Conservation (phyloP, 2,329 filamentous ascomycete species). For the Byssoonygena ceratinophila region DNA sequence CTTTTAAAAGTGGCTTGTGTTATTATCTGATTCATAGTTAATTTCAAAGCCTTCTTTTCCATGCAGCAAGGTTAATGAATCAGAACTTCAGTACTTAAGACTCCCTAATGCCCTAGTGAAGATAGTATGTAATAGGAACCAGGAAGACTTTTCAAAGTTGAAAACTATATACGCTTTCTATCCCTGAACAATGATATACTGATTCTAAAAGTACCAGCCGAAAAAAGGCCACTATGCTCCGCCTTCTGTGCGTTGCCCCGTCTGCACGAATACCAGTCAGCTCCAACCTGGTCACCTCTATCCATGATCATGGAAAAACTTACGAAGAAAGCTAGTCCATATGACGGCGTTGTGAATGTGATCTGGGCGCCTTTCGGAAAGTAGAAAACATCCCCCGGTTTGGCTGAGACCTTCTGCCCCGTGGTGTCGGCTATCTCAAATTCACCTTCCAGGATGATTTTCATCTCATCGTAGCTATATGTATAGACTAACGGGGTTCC, state of each 20-base stretch:
- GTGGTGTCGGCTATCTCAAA: conserved; percentile 56
- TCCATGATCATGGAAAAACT: conserved; percentile 17
- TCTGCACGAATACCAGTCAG: conserved; percentile 1
- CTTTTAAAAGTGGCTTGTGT: no score
- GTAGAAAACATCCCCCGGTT: conserved; percentile 56
- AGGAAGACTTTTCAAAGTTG: not conserved
- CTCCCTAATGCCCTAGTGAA: no score
- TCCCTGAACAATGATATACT: not conserved
- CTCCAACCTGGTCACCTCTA: not conserved
- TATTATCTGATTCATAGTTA: no score
- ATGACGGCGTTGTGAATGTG: conserved; percentile 53
- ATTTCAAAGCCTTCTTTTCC: no score
- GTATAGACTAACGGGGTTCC: conserved; percentile 57
- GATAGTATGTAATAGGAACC: no score
- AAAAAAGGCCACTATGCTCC: conserved; percentile 5
- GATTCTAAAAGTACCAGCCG: not conserved
- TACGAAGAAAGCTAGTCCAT: conserved; percentile 51
- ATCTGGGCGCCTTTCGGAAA: conserved; percentile 57
- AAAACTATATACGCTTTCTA: not conserved
- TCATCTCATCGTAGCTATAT: conserved; percentile 63
- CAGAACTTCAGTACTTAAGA: no score
- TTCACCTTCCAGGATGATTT: conserved; percentile 59
- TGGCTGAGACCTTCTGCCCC: conserved; percentile 49
- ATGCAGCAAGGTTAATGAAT: no score
- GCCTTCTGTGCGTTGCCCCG: conserved; percentile 13